phyloP scores from a whole-genome alignment of 176 grass and related monocot species.

The Leersia perrieri region DNA sequence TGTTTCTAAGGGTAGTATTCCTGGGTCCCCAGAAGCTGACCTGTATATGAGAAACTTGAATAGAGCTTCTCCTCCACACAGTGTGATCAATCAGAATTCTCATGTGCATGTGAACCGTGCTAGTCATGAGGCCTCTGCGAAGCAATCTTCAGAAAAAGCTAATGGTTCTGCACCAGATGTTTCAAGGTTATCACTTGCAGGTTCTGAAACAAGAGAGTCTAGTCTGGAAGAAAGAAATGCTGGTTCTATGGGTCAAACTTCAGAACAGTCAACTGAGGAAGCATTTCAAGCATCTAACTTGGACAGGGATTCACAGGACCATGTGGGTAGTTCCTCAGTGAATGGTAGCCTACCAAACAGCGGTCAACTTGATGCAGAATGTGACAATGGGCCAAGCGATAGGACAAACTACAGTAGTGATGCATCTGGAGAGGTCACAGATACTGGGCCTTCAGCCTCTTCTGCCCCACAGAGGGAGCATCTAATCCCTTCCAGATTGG shows the following conservation, averaged over 20 bases:
- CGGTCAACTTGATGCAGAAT: conserved; percentile 42
- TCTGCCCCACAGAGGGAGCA: conserved; percentile 49
- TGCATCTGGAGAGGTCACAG: conserved; percentile 58
- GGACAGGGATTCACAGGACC: conserved; percentile 35
- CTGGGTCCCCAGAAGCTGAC: conserved; percentile 61
- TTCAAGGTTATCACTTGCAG: conserved; percentile 43
- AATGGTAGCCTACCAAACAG: conserved; percentile 46
- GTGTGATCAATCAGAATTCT: conserved; percentile 37
- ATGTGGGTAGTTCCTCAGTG: conserved; percentile 33
- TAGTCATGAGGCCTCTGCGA: conserved; percentile 26
- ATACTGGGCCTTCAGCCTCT: conserved; percentile 38
- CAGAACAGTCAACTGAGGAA: conserved; percentile 40
- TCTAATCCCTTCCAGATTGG: conserved; percentile 45
- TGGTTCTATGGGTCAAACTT: conserved; percentile 46
- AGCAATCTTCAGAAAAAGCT: conserved; percentile 40
- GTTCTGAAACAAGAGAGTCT: conserved; percentile 53
- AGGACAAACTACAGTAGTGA: conserved; percentile 63
- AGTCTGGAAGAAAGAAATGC: conserved; percentile 42
- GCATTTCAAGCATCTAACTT: conserved; percentile 41
- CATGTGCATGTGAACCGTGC: conserved; percentile 31
- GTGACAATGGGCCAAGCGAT: conserved; percentile 49
- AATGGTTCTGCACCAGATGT: conserved; percentile 47
- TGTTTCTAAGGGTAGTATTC: conserved; percentile 36
- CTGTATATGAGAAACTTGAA: conserved; percentile 43
- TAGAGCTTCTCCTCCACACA: conserved; percentile 46